Conservation (phyloP, 371 early-diverging fungal species). For the Mucor racemosus region DNA sequence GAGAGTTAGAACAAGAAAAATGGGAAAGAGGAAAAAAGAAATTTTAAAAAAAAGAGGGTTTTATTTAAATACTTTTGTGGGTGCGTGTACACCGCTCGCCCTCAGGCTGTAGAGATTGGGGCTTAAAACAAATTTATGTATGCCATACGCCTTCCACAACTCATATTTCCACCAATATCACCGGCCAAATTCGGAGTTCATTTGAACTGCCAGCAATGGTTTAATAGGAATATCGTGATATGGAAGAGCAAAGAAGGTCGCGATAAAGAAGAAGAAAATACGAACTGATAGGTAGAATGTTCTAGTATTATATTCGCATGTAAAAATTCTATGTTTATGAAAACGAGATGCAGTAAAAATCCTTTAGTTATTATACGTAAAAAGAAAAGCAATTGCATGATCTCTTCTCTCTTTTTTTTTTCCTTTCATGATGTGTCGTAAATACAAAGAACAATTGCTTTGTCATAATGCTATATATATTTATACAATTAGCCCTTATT, state of each 20-base stretch:
- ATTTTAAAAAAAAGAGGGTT: neutral
- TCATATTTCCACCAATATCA: neutral
- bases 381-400: no score
- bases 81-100: slow-evolving; percentile 3
- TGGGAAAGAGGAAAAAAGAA: neutral
- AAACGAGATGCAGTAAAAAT: neutral
- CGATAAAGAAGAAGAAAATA: neutral
- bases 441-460: neutral
- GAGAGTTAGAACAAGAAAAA: neutral
- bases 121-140: neutral
- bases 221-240: neutral
- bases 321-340: neutral
- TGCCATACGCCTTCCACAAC: neutral
- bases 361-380: no score
- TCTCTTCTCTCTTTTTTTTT: no score
- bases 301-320: neutral
- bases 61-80: slow-evolving; percentile 4
- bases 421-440: neutral
- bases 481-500: neutral
- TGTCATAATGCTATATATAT: neutral
- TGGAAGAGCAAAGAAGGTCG: neutral
- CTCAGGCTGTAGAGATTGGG: neutral
- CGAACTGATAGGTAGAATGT: neutral
- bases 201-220: neutral
- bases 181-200: neutral